Evolutionary conservation across 192 early-diverging fungal genomes (phyloP).

Genomic region (Coemansia sp.): DNA sequence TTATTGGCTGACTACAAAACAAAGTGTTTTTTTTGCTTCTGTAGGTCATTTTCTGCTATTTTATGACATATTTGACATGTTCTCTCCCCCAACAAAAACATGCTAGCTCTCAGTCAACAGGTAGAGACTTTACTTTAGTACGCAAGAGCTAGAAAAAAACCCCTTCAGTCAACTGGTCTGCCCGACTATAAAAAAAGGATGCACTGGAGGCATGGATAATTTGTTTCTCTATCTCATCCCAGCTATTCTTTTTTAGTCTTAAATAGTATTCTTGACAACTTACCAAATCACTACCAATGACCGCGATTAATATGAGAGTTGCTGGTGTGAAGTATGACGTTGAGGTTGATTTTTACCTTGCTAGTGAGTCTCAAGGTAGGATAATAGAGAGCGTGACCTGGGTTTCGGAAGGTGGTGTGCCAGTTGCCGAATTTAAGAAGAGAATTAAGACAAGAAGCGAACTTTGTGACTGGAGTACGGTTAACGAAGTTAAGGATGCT

Average conservation of each 20-base stretch:
- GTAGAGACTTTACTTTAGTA: no score
- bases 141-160: neutral
- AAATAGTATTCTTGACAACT: neutral
- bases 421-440: neutral
- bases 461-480: neutral
- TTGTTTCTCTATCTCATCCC: no score
- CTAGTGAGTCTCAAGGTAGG: neutral
- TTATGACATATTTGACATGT: no score
- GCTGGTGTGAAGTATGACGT: neutral
- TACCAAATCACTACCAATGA: no score
- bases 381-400: neutral
- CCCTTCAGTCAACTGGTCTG: neutral
- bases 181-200: neutral
- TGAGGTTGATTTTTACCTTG: neutral
- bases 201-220: no score
- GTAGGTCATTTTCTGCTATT: no score
- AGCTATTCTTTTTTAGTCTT: neutral
- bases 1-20: no score
- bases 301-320: neutral
- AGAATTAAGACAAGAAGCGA: neutral
- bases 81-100: no score
- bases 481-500: neutral
- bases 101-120: no score
- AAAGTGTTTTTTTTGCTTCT: no score
- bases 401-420: neutral